phyloP scores from a whole-genome alignment of 2,329 filamentous ascomycete genomes.

The Diaporthe caulivora region DNA sequence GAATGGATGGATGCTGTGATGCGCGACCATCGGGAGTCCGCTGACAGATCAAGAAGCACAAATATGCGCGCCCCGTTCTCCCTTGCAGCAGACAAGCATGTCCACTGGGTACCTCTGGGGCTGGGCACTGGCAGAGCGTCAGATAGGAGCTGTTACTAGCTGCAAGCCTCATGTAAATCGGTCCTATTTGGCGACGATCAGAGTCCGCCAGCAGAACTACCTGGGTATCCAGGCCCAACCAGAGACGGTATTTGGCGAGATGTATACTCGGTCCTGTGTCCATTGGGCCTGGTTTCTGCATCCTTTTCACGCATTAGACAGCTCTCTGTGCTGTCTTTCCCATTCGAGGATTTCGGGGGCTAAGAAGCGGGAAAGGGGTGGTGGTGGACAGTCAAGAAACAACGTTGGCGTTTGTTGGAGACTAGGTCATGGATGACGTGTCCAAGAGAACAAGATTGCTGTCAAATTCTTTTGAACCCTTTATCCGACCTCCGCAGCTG shows the following conservation, averaged over 20 bases:
- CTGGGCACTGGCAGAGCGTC: conserved; percentile 5
- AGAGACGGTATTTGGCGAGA: background rate
- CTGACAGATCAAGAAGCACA: conserved; percentile 2
- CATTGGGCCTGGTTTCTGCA: background rate
- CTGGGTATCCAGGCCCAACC: background rate
- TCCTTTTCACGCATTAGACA: background rate
- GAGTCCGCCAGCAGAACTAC: background rate
- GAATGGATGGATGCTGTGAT: conserved; percentile 14
- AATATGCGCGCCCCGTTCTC: background rate
- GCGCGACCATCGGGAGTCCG: conserved; percentile 7
- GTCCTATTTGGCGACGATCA: background rate
- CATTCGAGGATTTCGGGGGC: background rate
- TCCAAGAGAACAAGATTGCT: background rate
- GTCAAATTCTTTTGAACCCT: background rate
- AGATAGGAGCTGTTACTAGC: conserved; percentile 10
- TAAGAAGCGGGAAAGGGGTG: background rate
- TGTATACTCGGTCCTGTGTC: background rate
- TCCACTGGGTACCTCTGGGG: background rate
- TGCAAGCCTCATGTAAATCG: conserved; percentile 13
- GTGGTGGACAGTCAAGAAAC: background rate
- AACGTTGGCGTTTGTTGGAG: background rate
- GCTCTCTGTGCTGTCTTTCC: background rate
- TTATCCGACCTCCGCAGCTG: too few relatives aligned
- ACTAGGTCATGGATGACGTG: background rate
- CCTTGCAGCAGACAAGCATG: conserved; percentile 5